A percentile compares a stretch with the other conserved stretches of the same genome.
phyloP scores from a whole-genome alignment of 2,329 filamentous ascomycete genomes.

The Cladosporium sp. region DNA sequence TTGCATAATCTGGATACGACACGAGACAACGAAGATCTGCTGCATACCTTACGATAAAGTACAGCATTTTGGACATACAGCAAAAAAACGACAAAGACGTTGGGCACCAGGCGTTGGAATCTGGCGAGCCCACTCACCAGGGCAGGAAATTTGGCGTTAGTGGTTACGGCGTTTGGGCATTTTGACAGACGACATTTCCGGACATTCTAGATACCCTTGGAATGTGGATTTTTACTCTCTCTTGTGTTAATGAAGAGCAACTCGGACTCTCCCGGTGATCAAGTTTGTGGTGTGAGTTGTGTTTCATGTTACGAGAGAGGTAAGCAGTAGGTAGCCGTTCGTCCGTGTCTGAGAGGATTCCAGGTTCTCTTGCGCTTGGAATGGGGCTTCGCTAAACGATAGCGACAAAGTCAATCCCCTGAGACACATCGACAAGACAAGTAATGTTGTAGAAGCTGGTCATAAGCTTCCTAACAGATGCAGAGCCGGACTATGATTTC shows the following conservation, averaged over 20 bases:
- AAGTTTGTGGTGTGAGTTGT: not conserved
- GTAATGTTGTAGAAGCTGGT: too few species aligned
- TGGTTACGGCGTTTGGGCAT: too few species aligned
- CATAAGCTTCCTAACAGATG: too few species aligned
- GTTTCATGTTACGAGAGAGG: not conserved
- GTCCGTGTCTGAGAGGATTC: too few species aligned
- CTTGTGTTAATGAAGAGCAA: not conserved
- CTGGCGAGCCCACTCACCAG: not conserved
- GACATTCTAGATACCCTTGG: slow-evolving; percentile 5
- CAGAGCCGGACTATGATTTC: too few species aligned
- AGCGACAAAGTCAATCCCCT: too few species aligned
- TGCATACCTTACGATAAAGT: not conserved
- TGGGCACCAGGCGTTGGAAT: slow-evolving; percentile 2
- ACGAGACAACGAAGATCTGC: not conserved
- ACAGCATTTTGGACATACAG: slow-evolving; percentile 9
- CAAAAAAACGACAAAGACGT: not conserved
- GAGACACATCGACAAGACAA: too few species aligned
- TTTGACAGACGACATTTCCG: too few species aligned
- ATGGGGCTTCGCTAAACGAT: too few species aligned
- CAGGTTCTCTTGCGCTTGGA: not conserved
- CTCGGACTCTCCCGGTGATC: not conserved
- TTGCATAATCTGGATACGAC: slow-evolving; percentile 5
- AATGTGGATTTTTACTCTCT: not conserved
- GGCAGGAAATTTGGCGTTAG: not conserved
- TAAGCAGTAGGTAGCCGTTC: too few species aligned